Base-by-base conservation (phyloP, 1,284 basidiomycete species). In the Inonotus hispidus region DNA sequence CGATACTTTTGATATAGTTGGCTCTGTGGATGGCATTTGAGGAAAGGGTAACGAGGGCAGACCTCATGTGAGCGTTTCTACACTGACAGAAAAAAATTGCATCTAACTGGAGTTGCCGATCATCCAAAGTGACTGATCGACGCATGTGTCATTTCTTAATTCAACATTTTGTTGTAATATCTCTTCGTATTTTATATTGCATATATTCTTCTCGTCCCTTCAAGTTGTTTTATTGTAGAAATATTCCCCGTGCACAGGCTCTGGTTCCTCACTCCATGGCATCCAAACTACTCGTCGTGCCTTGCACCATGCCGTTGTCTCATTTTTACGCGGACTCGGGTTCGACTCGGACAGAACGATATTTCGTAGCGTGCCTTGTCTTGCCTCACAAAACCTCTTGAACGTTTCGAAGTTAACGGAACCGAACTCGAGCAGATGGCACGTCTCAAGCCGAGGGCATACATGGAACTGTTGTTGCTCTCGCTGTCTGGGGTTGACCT, bases 401-500 rank as follows among this genome's bases (percentile, higher is more conserved):
- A 50, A 38, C 8, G 35, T 46, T 14, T 32, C 23, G 16, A 50
- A 27, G 32, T 37, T 23, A 2, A 49, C 45, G 13, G 52, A 25
- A 41, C 21, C 16, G 25, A 43, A 58, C 8, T 14, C 41, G 16
- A 55, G 13, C 16, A 59, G 19, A 37, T 60, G 54, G 25, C 27
- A 35, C 16, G 46, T 39, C 27, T 63, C 62, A n/a, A 63, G 47
- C 7, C 23, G 38, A 25, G 58, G 43, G 25, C 62, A 59, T 25
- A 63, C 37, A 21, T 32, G 32, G 10, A 11, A 13, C 39, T 27
- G 45, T 4, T 13, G 16, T n/a, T 14, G 23, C 27, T 41, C 37
- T 23, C n/a, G 32, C 10, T 29, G 37, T 16, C 3, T 29, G 32
- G 39, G n/a, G 27, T 43, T 27, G 52, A 52, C 37, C 19, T 37